These are phyloP conservation scores for Arabis alpina DNA, from an alignment of 345 rosid species.

Conservation along the genomic window DNA sequence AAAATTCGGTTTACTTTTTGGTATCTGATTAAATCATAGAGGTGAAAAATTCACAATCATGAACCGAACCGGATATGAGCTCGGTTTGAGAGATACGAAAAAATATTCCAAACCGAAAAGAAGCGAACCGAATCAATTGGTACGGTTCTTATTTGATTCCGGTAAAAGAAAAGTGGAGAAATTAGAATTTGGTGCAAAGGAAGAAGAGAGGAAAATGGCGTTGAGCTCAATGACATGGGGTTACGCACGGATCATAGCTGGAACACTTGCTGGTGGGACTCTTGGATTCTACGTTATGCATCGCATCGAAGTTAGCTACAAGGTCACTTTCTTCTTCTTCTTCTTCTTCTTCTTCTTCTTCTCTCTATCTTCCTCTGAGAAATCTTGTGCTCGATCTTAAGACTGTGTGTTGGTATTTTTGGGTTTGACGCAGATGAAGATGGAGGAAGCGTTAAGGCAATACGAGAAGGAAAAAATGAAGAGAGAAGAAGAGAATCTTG, in stretches of 20 bases:
- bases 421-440: conserved; percentile 57
- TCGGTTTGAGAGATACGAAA: not conserved
- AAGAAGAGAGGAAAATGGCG: conserved; percentile 45
- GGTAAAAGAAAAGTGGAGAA: not conserved
- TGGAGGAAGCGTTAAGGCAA: conserved; percentile 71
- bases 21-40: too few relatives aligned
- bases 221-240: conserved; percentile 66
- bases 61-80: conserved; percentile 2
- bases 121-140: not conserved
- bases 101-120: not conserved
- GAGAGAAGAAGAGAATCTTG: conserved; percentile 47
- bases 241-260: conserved; percentile 71
- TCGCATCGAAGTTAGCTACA: conserved; percentile 72
- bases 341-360: not conserved
- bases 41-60: too few relatives aligned
- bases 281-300: conserved; percentile 93
- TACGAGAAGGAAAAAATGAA: conserved; percentile 66
- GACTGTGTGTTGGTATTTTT: not conserved
- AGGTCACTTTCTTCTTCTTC: conserved; percentile 46
- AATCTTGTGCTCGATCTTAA: conserved; percentile 21
- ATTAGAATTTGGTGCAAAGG: not conserved
- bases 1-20: too few relatives aligned
- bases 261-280: conserved; percentile 76
- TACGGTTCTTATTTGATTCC: not conserved
- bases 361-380: not conserved